Base-by-base conservation (phyloP, 2,329 filamentous ascomycete genomes). In the Didymella segeticola region DNA sequence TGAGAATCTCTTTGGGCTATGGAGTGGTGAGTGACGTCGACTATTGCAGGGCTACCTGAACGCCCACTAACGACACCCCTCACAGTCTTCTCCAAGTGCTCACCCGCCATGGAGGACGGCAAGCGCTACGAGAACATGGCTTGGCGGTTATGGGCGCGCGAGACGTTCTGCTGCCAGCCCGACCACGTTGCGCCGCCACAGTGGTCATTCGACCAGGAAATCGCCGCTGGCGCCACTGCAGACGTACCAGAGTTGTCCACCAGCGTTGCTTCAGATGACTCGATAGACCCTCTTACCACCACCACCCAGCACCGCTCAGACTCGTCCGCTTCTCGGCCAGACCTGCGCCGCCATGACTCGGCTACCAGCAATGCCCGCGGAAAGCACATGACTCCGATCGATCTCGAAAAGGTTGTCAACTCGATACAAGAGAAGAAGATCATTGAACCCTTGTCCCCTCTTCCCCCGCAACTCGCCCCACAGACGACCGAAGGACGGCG, bases 1-100 rank as follows among this genome's bases (percentile, higher is more conserved):
- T 23, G 91, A 96, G 78, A 96, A 93, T 72, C 86, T 98, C 45
- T 96, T 95, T 79, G 93, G 90, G 80, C 96, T 98, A 86, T 96
- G 93, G 92, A 93, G 91, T 75, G 91, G 92, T 96, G 79, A 84
- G 90, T 83, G 38, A 53, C 43, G 17, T 54, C 47, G 43, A n/a
- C 12, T 23, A n/a, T 22, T 12, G 14, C n/a, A 29, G 30, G 29
- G 23, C 23, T 22, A 10, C 25, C 41, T 15, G 38, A 27, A 27
- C 47, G 43, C 56, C 20, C 41, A 38, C 69, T 75, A 64, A 73
- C 62, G 41, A 36, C 14, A 55, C 33, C 43, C 47, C 10, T 26
- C 56, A 34, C 71, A 95, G 92, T 98, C 56, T 97, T 98, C 73
- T 93, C 92, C 45, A 91, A 92, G 78, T 96, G 93, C 77, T 91